phyloP scores from a whole-genome alignment of 2,329 filamentous ascomycete genomes.

The Camptophora hylomeconis region DNA sequence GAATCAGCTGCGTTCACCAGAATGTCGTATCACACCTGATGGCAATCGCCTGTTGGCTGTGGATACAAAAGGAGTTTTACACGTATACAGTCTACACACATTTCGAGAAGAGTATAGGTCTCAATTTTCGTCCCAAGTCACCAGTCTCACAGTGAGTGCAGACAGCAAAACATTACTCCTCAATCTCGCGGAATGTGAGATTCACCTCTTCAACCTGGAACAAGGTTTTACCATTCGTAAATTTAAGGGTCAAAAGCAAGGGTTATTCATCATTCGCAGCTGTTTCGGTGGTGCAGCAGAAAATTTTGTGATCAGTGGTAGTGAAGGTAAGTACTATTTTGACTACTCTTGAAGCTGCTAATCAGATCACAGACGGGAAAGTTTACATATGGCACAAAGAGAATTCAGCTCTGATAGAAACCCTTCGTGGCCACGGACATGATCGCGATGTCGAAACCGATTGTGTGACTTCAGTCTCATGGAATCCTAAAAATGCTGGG shows the following conservation, averaged over 20 bases:
- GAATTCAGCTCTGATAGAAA: slow-evolving; percentile 62
- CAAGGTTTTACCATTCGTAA: slow-evolving; percentile 58
- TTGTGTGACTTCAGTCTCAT: slow-evolving; percentile 74
- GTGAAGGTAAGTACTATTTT: slow-evolving; percentile 52
- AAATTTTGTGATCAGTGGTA: slow-evolving; percentile 82
- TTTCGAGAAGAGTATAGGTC: slow-evolving; percentile 64
- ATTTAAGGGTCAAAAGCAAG: slow-evolving; percentile 64
- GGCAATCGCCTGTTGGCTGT: slow-evolving; percentile 69
- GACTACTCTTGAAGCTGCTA: slow-evolving; percentile 6
- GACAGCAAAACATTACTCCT: slow-evolving; percentile 74
- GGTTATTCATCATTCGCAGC: slow-evolving; percentile 66
- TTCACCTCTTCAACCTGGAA: slow-evolving; percentile 65
- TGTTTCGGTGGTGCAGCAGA: slow-evolving; percentile 81
- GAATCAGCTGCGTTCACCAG: slow-evolving; percentile 61
- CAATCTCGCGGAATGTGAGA: slow-evolving; percentile 64
- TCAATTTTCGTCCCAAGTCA: slow-evolving; percentile 54
- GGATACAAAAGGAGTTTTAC: slow-evolving; percentile 54
- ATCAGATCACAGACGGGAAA: slow-evolving; percentile 44
- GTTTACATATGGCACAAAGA: slow-evolving; percentile 88
- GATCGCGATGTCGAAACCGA: slow-evolving; percentile 28
- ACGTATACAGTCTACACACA: slow-evolving; percentile 70
- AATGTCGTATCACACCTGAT: slow-evolving; percentile 70
- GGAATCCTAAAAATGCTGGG: slow-evolving; percentile 71
- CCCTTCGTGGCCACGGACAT: slow-evolving; percentile 58
- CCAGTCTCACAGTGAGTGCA: slow-evolving; percentile 66